These are phyloP conservation scores for Dactylellina leptospora DNA, from an alignment of 2,329 filamentous ascomycete species.

Conservation along the genomic window DNA sequence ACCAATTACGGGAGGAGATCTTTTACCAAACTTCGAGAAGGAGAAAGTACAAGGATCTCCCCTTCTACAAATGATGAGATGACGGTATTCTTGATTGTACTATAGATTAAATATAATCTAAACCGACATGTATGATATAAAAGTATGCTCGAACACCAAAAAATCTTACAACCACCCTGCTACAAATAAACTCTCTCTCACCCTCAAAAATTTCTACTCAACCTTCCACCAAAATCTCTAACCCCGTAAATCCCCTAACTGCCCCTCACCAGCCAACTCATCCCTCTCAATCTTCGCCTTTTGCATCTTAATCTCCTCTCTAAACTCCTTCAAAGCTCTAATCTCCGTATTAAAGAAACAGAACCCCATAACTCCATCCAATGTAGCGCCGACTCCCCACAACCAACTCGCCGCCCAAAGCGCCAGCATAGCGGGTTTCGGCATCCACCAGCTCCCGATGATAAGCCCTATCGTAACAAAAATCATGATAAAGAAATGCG, in stretches of 20 bases:
- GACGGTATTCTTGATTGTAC: too few species aligned
- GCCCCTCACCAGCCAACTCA: slow-evolving; percentile 29
- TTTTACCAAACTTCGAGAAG: too few species aligned
- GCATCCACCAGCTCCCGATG: slow-evolving; percentile 79
- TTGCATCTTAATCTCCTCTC: slow-evolving; percentile 80
- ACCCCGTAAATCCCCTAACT: slow-evolving; percentile 28
- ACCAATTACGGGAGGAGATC: too few species aligned
- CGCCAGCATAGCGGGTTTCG: slow-evolving; percentile 80
- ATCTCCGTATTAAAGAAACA: slow-evolving; percentile 88
- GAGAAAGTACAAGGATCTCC: too few species aligned
- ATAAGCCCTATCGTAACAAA: slow-evolving; percentile 76
- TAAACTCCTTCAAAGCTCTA: slow-evolving; percentile 84
- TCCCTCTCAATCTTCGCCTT: slow-evolving; percentile 51
- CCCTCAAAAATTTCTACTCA: not conserved
- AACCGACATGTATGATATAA: too few species aligned
- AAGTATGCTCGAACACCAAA: too few species aligned
- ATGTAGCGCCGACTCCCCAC: slow-evolving; percentile 75
- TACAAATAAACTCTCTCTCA: too few species aligned
- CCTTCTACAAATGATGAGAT: too few species aligned
- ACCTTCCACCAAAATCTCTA: not conserved
- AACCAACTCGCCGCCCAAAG: slow-evolving; percentile 82
- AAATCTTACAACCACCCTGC: too few species aligned
- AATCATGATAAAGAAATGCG: slow-evolving; percentile 77
- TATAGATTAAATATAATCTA: too few species aligned
- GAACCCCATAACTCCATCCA: slow-evolving; percentile 86